A percentile compares a stretch with the other conserved stretches of the same genome.
These are phyloP conservation scores for Cyathus striatus DNA, from an alignment of 768 basidiomycete genomes.

Conservation along the genomic window DNA sequence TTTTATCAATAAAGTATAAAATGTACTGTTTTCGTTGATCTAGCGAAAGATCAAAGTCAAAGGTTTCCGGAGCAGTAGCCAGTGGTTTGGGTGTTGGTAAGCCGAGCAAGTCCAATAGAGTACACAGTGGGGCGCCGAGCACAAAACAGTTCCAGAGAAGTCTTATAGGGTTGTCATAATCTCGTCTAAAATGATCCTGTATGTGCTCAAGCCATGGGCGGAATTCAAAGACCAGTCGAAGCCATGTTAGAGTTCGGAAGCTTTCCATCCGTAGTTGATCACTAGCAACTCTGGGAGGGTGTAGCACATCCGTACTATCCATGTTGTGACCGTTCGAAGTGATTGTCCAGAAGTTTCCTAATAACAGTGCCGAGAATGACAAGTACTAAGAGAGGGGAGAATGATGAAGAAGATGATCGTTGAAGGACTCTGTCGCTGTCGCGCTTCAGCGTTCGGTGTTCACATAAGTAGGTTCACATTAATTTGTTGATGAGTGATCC, in stretches of 20 bases:
- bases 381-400: too few relatives aligned
- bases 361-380: too few relatives aligned
- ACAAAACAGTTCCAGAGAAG: constrained; percentile 31
- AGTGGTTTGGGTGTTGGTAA: constrained; percentile 26
- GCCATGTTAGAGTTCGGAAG: constrained; percentile 29
- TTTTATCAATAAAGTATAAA: constrained; percentile 26
- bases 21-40: constrained; percentile 24
- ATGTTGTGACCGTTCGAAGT: too few relatives aligned
- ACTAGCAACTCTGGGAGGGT: constrained; percentile 29
- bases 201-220: constrained; percentile 28
- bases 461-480: too few relatives aligned
- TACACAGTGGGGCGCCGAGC: constrained; percentile 28
- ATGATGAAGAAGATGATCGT: too few relatives aligned
- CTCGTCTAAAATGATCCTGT: constrained; percentile 15
- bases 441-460: too few relatives aligned
- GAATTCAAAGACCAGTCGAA: constrained; percentile 31
- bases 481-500: too few relatives aligned
- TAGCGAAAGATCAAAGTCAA: constrained; percentile 22
- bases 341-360: too few relatives aligned
- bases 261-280: constrained; percentile 30
- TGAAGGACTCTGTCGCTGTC: too few relatives aligned
- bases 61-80: constrained; percentile 17
- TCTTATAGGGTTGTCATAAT: constrained; percentile 19
- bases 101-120: constrained; percentile 31
- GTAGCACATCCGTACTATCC: constrained; percentile 8